A percentile compares a stretch with the other conserved stretches of the same genome.
Conservation (phyloP, 2,329 filamentous ascomycete species). For the Orbilia oligospora region DNA sequence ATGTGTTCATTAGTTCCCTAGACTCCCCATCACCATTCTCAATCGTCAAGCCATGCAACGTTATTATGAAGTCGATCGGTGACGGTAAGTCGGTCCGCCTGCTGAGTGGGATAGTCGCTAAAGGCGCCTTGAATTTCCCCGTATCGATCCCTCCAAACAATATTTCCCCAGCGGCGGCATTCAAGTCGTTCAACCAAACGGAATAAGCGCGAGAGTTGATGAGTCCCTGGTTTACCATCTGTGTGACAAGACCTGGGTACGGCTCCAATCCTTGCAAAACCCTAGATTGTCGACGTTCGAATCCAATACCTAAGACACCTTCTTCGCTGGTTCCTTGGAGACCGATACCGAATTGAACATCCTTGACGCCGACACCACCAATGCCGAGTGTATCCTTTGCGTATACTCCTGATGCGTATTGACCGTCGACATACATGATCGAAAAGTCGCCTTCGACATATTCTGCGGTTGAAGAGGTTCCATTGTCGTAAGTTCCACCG, state of each 20-base stretch:
- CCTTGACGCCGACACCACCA: slow-evolving; percentile 65
- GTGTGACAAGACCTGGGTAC: slow-evolving; percentile 76
- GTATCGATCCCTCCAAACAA: slow-evolving; percentile 87
- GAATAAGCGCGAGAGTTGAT: slow-evolving; percentile 78
- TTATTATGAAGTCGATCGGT: slow-evolving; percentile 78
- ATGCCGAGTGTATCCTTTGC: slow-evolving; percentile 66
- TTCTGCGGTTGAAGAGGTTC: slow-evolving; percentile 62
- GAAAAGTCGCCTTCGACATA: slow-evolving; percentile 64
- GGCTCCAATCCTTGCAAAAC: slow-evolving; percentile 64
- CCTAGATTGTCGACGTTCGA: slow-evolving; percentile 64
- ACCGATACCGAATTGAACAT: slow-evolving; percentile 67
- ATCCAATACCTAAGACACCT: slow-evolving; percentile 71
- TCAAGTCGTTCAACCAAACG: slow-evolving; percentile 75
- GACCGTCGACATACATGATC: slow-evolving; percentile 67
- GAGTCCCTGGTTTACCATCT: slow-evolving; percentile 74
- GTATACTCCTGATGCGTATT: slow-evolving; percentile 66
- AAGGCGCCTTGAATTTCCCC: slow-evolving; percentile 76
- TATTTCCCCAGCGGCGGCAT: slow-evolving; percentile 78
- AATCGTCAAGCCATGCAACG: slow-evolving; percentile 74
- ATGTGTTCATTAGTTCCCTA: slow-evolving; percentile 67
- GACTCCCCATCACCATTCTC: slow-evolving; percentile 65
- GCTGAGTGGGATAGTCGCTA: slow-evolving; percentile 79
- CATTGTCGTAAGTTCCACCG: slow-evolving; percentile 62
- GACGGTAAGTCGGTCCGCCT: slow-evolving; percentile 68
- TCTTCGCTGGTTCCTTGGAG: slow-evolving; percentile 68